Evolutionary conservation across 768 basidiomycete species (phyloP), one percentile per base, ranked within the genome.

Genomic region (Pilatotrama ljubarskyi): DNA sequence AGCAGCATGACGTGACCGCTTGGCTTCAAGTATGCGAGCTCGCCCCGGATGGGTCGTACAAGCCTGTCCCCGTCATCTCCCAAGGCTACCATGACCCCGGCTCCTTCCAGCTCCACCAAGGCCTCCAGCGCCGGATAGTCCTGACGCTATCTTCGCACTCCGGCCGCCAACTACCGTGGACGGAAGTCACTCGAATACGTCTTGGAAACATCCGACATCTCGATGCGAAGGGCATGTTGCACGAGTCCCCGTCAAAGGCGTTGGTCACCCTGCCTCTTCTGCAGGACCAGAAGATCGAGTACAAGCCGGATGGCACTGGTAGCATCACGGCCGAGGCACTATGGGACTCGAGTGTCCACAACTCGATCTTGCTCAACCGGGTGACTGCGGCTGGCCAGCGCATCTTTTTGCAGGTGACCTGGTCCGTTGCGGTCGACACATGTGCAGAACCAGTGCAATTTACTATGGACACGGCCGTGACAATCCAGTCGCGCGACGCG

Each of bases 281-380:
- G 68, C 83, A 87, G 71, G 85, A 90, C 18, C 89, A 91, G 74
- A 72, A 69, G 1, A 76, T 93, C 20, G 85, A 91, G 64, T 94
- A 91, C 78, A 86, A 79, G 66, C 80, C 88, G 1, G 95, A 98
- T 73, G 95, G 96, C 3, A 91, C 90, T 8, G 87, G 91, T 11
- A 71, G 73, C 7, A 72, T 98, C 44, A 75, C 80, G 20, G 87
- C 85, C 9, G 83, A 86, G 55, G 88, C 88, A 1, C 78, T 91
- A 6, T 98, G 96, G 95, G 97, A 99, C 74, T 93, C 93, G 1
- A 93, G 94, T 58, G 76, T 92, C 13, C 97, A 98, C 71, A 86
- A 93, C 65, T 94, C 93, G 13, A 72, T 85, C 15, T 76, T 95
- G 43, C 80, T 99, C 61, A 96, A 99, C 72, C 84, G 88, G 25